Percentiles rank a stretch among this genome's conserved stretches.
Conservation (phyloP, 352 stramenopile species). For the Thalassiosira mediterranea region DNA sequence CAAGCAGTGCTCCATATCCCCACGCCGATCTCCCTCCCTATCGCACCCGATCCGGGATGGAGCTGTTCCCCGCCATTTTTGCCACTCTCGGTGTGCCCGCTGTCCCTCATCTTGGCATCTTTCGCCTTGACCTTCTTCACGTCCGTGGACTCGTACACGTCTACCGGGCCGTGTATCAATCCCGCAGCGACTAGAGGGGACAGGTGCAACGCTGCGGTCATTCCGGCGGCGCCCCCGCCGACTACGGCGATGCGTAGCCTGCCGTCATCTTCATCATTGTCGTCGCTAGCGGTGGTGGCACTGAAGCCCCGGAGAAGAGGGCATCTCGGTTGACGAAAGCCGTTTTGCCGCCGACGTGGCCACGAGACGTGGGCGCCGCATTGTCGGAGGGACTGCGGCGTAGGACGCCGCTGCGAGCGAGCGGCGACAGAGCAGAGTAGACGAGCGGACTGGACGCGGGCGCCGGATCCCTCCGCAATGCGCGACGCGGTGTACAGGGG, state of each 20-base stretch:
- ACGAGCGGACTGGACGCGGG: no score
- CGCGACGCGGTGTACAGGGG: no score
- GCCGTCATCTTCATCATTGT: neutral
- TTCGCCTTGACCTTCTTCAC: conserved; percentile 3
- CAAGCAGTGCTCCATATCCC: conserved; percentile 80
- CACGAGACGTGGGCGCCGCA: no score
- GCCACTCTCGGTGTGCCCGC: neutral
- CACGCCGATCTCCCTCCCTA: conserved; percentile 69
- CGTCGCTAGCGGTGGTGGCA: no score
- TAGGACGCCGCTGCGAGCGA: no score
- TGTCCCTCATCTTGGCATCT: neutral
- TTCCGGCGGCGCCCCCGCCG: conserved; percentile 68
- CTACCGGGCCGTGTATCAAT: conserved; percentile 67
- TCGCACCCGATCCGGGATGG: conserved; percentile 37
- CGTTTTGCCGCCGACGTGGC: no score
- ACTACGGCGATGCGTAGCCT: conserved; percentile 74
- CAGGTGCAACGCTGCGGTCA: conserved; percentile 75
- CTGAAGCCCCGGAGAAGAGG: no score
- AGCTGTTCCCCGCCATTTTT: conserved; percentile 21
- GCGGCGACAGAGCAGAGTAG: no score
- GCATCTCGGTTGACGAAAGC: no score
- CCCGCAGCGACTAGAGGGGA: conserved; percentile 63
- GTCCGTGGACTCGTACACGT: conserved; percentile 64
- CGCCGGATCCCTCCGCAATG: no score
- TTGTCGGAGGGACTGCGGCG: no score